Evolutionary conservation across 1,284 basidiomycete species (phyloP), one percentile per base, ranked within the genome.

Genomic region (Naganishia cerealis): DNA sequence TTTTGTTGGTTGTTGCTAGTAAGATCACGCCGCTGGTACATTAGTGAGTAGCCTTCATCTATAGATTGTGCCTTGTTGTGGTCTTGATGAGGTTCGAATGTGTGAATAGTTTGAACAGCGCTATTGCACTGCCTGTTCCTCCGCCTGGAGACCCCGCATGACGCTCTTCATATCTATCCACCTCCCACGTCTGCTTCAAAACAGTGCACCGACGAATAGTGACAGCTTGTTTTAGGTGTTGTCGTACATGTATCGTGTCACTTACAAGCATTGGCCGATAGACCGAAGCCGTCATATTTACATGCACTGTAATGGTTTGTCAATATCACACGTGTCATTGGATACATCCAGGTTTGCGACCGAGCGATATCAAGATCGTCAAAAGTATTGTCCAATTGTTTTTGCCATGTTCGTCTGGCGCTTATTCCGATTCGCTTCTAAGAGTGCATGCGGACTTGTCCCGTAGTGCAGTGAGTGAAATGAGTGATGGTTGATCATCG

Each of bases 1-100:
- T 83, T 38, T 76, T 94, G 10, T 82, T 83, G 55, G 77, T 84
- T 15, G 83, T 89, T 15, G 85, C 84, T 1, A 79, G 74, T 36
- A 82, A 90, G 1, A 82, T 89, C 77, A 81, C 83, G 67, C 92
- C 92, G 0, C 87, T 95, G 69, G 89, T 94, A 12, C 89, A 90
- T 75, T 87, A 88, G 91, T 93, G 71, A 75, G 88, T 80, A 43
- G 16, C 33, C 50, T 33, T 9, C 42, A 26, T 42, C 21, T 50
- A 1, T 2, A 9, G 21, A 24, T 24, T 6, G n/a, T 3, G n/a
- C 29, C 29, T 33, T 33, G 29, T 33, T 39, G 18, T 6, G 54
- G 38, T 24, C 29, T 18, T 40, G 66, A 62, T 42, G 24, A 63
- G 36, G 43, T 26, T 42, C n/a, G 24, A 21, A 21, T 18, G 6